A percentile compares a stretch with the other conserved stretches of the same genome.
Evolutionary conservation across 2,329 filamentous ascomycete genomes (phyloP).

Genomic region (Nemania abortiva): DNA sequence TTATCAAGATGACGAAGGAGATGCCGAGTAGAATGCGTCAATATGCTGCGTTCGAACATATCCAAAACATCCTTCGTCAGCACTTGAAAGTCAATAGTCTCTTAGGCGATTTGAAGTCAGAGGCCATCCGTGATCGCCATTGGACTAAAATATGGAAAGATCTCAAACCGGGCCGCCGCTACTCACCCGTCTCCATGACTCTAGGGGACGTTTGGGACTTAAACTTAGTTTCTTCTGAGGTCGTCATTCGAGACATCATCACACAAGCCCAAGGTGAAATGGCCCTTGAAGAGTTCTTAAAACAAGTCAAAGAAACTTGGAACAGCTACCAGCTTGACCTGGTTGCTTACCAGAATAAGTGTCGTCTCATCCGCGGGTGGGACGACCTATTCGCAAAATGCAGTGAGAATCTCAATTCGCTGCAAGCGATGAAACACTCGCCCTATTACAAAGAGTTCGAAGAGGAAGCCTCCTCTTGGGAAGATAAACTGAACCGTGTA

Average conservation of each 20-base stretch:
- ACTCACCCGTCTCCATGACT: slow-evolving; percentile 93
- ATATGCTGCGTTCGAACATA: slow-evolving; percentile 99
- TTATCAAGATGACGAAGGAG: slow-evolving; percentile 98
- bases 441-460: slow-evolving; percentile 99
- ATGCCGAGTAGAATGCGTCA: slow-evolving; percentile 99
- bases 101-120: slow-evolving; percentile 91
- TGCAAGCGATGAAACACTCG: slow-evolving; percentile 98
- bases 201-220: slow-evolving; percentile 99
- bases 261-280: slow-evolving; percentile 97
- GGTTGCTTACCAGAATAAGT: slow-evolving; percentile 98
- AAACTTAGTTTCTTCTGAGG: slow-evolving; percentile 87
- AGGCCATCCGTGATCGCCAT: slow-evolving; percentile 94
- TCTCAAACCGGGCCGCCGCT: slow-evolving; percentile 90
- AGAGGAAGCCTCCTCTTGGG: slow-evolving; percentile 95
- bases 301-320: slow-evolving; percentile 96
- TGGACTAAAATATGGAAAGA: slow-evolving; percentile 99
- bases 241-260: slow-evolving; percentile 91
- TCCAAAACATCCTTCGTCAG: slow-evolving; percentile 89
- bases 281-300: slow-evolving; percentile 97
- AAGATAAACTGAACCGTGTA: slow-evolving; percentile 96
- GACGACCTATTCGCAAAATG: slow-evolving; percentile 99
- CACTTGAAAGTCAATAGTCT: slow-evolving; percentile 92
- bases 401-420: slow-evolving; percentile 95
- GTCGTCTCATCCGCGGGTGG: slow-evolving; percentile 95
- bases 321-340: slow-evolving; percentile 94